These are phyloP conservation scores for Mucor velutinosus DNA, from an alignment of 371 early-diverging fungal species.

Conservation along the genomic window DNA sequence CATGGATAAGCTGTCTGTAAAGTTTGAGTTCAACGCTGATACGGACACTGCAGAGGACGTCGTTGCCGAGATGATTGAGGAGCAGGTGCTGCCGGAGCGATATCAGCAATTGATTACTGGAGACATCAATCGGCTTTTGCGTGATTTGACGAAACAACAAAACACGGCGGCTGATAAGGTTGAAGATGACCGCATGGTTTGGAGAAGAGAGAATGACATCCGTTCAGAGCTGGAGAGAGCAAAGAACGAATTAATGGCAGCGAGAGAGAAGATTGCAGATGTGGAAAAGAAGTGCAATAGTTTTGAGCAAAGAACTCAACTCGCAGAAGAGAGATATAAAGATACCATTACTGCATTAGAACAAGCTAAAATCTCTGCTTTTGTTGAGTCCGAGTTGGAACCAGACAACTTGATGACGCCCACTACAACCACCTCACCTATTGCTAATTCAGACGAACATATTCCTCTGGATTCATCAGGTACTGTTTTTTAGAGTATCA, in stretches of 20 bases:
- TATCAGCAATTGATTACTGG: constrained; percentile 82
- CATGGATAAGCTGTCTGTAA: constrained; percentile 81
- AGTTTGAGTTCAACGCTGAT: constrained; percentile 89
- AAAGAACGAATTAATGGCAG: constrained; percentile 25
- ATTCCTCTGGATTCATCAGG: constrained; percentile 3
- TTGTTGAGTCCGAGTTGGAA: constrained; percentile 3
- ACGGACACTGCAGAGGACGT: constrained; percentile 93
- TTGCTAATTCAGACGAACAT: constrained; percentile 2
- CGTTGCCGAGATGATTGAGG: constrained; percentile 91
- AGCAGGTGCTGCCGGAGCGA: constrained; percentile 74
- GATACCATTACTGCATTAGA: constrained; percentile 42
- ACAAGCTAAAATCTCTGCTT: constrained; percentile 14
- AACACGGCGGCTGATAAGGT: constrained; percentile 32
- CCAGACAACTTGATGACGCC: background rate
- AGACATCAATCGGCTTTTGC: constrained; percentile 85
- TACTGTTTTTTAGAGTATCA: background rate
- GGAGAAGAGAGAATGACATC: constrained; percentile 49
- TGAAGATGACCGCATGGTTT: constrained; percentile 49
- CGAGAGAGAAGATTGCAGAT: constrained; percentile 33
- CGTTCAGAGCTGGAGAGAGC: constrained; percentile 46
- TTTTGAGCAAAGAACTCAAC: constrained; percentile 29
- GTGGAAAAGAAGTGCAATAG: constrained; percentile 41
- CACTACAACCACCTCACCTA: background rate
- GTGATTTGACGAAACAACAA: constrained; percentile 66
- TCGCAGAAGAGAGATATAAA: constrained; percentile 39